Evolutionary conservation across 495 filamentous ascomycete genomes (phyloP).

Genomic region (Platismatia glauca): DNA sequence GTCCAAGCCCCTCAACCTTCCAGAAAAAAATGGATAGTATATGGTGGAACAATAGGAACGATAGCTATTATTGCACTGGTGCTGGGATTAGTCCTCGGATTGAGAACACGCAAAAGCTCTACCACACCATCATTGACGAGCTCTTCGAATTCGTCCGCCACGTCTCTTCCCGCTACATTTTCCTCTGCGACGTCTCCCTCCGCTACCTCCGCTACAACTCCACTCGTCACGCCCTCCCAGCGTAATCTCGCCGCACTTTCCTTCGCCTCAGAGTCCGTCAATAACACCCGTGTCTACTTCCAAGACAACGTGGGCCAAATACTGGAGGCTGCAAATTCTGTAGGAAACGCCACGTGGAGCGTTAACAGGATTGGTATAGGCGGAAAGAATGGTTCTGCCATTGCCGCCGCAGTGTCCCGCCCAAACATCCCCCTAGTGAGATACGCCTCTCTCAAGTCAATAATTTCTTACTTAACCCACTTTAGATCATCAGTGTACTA

Average conservation of each 20-base stretch:
- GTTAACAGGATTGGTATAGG: slow-evolving; percentile 12
- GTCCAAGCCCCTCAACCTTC: slow-evolving; percentile 1
- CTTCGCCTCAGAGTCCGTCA: slow-evolving; percentile 16
- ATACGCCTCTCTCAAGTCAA: not conserved
- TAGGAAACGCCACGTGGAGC: slow-evolving; percentile 15
- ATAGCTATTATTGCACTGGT: slow-evolving; percentile 20
- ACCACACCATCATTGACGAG: slow-evolving; percentile 1
- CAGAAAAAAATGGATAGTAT: slow-evolving; percentile 15
- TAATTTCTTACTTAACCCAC: not conserved
- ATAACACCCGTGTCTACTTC: slow-evolving; percentile 23
- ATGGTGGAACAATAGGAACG: slow-evolving; percentile 16
- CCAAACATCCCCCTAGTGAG: slow-evolving; percentile 17
- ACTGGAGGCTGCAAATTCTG: slow-evolving; percentile 23
- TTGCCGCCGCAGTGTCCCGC: slow-evolving; percentile 26
- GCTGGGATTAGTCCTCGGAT: slow-evolving; percentile 23
- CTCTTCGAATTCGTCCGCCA: slow-evolving; percentile 7
- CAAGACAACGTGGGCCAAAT: slow-evolving; percentile 22
- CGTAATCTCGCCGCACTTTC: slow-evolving; percentile 24
- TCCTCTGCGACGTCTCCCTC: too few relatives aligned
- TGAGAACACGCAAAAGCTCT: slow-evolving; percentile 13
- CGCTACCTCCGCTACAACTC: too few relatives aligned
- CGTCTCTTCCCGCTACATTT: not conserved
- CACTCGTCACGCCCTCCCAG: slow-evolving; percentile 8
- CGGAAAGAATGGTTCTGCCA: slow-evolving; percentile 23
- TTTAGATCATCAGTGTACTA: slow-evolving; percentile 24